phyloP scores from a whole-genome alignment of 345 rosid species.

The Acer saccharum region DNA sequence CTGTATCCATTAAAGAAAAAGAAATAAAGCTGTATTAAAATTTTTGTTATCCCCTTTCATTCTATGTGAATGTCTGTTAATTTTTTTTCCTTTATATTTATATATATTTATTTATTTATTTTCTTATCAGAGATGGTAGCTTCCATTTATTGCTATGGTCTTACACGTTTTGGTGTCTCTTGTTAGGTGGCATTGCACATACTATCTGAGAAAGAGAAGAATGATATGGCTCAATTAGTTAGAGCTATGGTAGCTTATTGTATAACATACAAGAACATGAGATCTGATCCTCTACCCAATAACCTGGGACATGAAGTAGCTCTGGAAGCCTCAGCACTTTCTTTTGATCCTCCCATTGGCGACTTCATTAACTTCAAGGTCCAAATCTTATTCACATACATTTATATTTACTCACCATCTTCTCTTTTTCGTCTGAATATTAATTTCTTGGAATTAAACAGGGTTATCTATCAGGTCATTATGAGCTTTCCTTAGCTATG shows the following conservation, averaged over 20 bases:
- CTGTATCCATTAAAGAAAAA: not conserved
- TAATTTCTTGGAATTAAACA: conserved; percentile 41
- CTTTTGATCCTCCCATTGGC: conserved; percentile 72
- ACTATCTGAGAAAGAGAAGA: conserved; percentile 72
- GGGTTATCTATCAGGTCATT: conserved; percentile 60
- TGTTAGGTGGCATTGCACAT: conserved; percentile 86
- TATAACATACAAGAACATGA: conserved; percentile 63
- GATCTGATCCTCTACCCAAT: conserved; percentile 44
- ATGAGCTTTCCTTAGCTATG: conserved; percentile 65
- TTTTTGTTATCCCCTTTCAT: not conserved
- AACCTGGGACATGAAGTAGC: conserved; percentile 47
- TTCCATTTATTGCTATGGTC: conserved; percentile 5
- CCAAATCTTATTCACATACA: conserved; percentile 7
- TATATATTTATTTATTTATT: too few species aligned
- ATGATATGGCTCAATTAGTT: conserved; percentile 60
- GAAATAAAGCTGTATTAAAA: not conserved
- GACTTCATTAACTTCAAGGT: conserved; percentile 84
- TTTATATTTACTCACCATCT: not conserved
- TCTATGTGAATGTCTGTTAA: not conserved
- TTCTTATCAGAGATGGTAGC: not conserved
- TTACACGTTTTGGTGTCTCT: conserved; percentile 13
- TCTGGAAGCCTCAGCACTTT: conserved; percentile 52
- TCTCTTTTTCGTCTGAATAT: conserved; percentile 16
- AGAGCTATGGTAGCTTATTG: conserved; percentile 75
- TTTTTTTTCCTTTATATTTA: not conserved